phyloP scores from a whole-genome alignment of 2,329 filamentous ascomycete species.

The Drechslerella coelobrocha region DNA sequence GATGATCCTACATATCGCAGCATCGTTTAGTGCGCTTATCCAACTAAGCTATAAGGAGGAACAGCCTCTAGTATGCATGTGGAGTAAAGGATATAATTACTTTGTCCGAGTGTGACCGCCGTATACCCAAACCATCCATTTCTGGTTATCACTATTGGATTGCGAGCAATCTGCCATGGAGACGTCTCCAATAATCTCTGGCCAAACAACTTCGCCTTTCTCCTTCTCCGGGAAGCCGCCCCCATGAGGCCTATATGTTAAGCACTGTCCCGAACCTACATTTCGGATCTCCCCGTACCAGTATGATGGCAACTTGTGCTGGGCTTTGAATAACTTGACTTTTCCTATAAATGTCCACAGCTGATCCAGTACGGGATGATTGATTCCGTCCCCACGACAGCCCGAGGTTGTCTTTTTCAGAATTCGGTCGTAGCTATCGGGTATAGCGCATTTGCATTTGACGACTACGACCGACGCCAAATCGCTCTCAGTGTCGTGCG shows the following conservation, averaged over 20 bases:
- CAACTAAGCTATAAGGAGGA: not conserved
- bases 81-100: not conserved
- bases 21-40: not conserved
- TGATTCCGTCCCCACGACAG: conserved; percentile 6
- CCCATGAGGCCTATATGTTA: conserved; percentile 4
- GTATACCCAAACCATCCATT: conserved; percentile 24
- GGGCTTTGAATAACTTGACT: conserved; percentile 8
- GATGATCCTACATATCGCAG: conserved; percentile 9
- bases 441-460: conserved; percentile 1
- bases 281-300: conserved; percentile 17
- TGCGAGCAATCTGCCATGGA: conserved; percentile 3
- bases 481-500: not conserved
- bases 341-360: conserved; percentile 23
- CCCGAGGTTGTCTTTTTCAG: not conserved
- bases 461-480: not conserved
- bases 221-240: not conserved
- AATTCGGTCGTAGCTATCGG: not conserved
- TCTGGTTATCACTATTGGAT: not conserved
- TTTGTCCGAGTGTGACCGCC: conserved; percentile 10
- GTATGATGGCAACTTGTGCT: not conserved
- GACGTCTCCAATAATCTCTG: conserved; percentile 6
- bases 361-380: conserved; percentile 1
- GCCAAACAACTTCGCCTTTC: not conserved
- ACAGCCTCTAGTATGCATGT: not conserved
- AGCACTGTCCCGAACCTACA: not conserved